Percentiles rank a stretch among this genome's conserved stretches.
Evolutionary conservation across 495 filamentous ascomycete genomes (phyloP).

Genomic region (Neurospora cerealis): DNA sequence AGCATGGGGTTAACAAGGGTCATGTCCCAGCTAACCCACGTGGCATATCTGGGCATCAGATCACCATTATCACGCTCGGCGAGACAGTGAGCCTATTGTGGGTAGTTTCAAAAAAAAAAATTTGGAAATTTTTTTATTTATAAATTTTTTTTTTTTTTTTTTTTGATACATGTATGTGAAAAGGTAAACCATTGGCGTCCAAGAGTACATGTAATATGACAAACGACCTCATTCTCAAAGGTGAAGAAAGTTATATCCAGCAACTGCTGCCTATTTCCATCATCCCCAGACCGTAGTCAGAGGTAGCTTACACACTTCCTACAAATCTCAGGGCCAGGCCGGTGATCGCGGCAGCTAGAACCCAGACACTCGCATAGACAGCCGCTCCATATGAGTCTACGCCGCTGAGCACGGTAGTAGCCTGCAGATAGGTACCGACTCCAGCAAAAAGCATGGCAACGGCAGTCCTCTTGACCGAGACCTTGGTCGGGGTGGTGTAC

Average conservation of each 20-base stretch:
- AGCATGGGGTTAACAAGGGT: not conserved
- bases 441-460: conserved; percentile 46
- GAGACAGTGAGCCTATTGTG: not conserved
- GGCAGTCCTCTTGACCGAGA: conserved; percentile 53
- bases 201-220: not conserved
- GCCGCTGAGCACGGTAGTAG: conserved; percentile 51
- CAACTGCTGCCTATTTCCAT: not conserved
- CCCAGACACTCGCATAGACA: conserved; percentile 65
- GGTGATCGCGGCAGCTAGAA: conserved; percentile 45
- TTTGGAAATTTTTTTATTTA: too few relatives aligned
- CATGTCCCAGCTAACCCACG: not conserved
- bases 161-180: not conserved
- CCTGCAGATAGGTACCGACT: conserved; percentile 55
- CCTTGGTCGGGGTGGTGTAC: conserved; percentile 51
- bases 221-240: not conserved
- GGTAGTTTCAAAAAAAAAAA: not conserved
- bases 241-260: not conserved
- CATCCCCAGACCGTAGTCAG: not conserved
- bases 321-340: conserved; percentile 43
- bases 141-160: not conserved
- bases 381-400: conserved; percentile 56
- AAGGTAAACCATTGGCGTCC: not conserved
- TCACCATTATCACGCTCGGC: not conserved
- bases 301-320: conserved; percentile 10
- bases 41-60: not conserved